Base-by-base conservation (phyloP, 306 rosid genomes). In the Medicago truncatula region DNA sequence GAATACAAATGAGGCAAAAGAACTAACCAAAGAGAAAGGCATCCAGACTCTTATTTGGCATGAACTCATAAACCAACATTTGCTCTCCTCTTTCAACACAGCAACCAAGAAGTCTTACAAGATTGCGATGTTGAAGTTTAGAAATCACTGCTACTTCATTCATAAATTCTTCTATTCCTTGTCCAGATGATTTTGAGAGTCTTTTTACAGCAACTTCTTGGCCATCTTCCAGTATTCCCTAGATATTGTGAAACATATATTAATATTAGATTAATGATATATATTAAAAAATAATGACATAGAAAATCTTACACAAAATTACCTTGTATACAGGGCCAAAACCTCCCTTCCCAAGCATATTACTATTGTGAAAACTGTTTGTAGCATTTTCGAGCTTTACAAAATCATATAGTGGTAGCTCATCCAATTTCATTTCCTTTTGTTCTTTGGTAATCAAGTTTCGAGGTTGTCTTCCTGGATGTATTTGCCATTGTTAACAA, bases 101-200 rank as follows among this genome's bases (percentile, higher is more conserved):
- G n/a, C n/a, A n/a, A n/a, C n/a, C n/a, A n/a, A n/a, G n/a, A n/a
- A n/a, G n/a, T n/a, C n/a, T n/a, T n/a, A n/a, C n/a, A 62, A 86
- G 86, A 81, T 86, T 86, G 20, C 84, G 77, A 52, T 86, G 90
- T 58, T 86, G 90, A 39, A 86, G 88, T 34, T 84, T 81, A 31
- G 88, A 81, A 69, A 84, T 79, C 63, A 86, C 81, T 1, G 53
- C 70, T 3, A 86, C 83, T 70, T 86, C 88, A 57, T 84, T 86
- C 71, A 76, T 86, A 47, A 86, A 79, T 73, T 86, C 90, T 78
- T 84, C 83, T 0, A 61, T 0, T 25, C 86, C 90, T 75, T 86
- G 90, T 7, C 79, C 76, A 17, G 88, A 86, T 7, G 83, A 23
- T 69, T 64, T 81, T 0, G 88, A 84, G 15, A 86, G 86, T 53